These are phyloP conservation scores for Zymoseptoria passerinii DNA, from an alignment of 2,329 filamentous ascomycete genomes.

Conservation along the genomic window DNA sequence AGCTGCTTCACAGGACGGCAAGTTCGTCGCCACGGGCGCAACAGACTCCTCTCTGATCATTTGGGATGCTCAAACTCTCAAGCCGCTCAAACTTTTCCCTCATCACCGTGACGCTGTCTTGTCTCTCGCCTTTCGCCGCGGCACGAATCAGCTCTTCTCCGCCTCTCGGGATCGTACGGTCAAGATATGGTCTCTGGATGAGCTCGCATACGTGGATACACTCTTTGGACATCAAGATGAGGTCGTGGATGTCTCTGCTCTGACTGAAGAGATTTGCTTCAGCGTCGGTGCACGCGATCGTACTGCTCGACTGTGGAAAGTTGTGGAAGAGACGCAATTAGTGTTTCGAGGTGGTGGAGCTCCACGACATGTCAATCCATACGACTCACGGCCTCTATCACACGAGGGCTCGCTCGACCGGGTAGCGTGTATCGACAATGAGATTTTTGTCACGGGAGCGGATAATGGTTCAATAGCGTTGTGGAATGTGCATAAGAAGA, in stretches of 20 bases:
- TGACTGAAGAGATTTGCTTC: conserved; percentile 80
- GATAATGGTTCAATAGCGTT: conserved; percentile 82
- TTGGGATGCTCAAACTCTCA: conserved; percentile 74
- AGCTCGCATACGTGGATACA: conserved; percentile 89
- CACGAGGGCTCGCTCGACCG: conserved; percentile 83
- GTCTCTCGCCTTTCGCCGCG: conserved; percentile 67
- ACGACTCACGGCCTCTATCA: conserved; percentile 1
- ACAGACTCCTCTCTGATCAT: conserved; percentile 77
- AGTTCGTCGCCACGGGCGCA: conserved; percentile 84
- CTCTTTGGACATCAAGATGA: conserved; percentile 93
- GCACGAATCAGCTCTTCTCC: conserved; percentile 79
- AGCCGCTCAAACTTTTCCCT: conserved; percentile 73
- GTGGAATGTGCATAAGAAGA: conserved; percentile 91
- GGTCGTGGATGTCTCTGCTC: conserved; percentile 72
- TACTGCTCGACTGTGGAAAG: conserved; percentile 90
- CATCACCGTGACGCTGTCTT: conserved; percentile 87
- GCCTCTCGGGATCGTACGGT: conserved; percentile 85
- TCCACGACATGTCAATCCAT: conserved; percentile 30
- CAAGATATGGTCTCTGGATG: conserved; percentile 89
- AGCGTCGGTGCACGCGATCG: conserved; percentile 86
- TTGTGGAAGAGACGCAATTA: conserved; percentile 87
- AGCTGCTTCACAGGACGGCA: conserved; percentile 80
- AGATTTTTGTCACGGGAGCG: conserved; percentile 83
- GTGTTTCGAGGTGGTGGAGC: conserved; percentile 79
- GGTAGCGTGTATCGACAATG: conserved; percentile 80